Evolutionary conservation across 352 stramenopile genomes (phyloP).

Genomic region (Thalassiosira mediterranea): DNA sequence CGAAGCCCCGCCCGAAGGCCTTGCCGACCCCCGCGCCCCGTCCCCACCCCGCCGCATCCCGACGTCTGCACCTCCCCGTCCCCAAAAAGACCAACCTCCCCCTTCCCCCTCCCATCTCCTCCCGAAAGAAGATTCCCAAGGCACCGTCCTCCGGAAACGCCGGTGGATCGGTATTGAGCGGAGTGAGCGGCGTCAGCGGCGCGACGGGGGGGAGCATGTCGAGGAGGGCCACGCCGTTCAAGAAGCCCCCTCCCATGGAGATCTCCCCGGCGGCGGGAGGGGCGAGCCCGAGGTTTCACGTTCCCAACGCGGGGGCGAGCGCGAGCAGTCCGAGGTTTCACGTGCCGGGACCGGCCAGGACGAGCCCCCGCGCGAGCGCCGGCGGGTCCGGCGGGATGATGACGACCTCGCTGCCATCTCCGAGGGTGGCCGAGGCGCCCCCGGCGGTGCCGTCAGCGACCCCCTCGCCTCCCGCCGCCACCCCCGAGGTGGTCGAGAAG

Average conservation of each 20-base stretch:
- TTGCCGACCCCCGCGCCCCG: neutral
- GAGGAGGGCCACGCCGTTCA: constrained; percentile 8
- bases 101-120: neutral
- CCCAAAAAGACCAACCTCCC: neutral
- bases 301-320: constrained; percentile 5
- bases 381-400: neutral
- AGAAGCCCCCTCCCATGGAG: constrained; percentile 35
- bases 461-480: too few species aligned
- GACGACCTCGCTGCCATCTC: constrained; percentile 1
- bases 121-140: neutral
- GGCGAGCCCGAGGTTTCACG: constrained; percentile 21
- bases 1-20: neutral
- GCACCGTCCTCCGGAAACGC: neutral
- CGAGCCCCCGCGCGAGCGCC: neutral
- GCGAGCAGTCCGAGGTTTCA: neutral
- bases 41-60: neutral
- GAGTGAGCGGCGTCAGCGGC: neutral
- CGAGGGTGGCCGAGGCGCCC: neutral
- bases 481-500: neutral
- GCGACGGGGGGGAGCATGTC: neutral
- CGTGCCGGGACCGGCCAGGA: neutral
- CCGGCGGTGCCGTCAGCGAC: neutral
- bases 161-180: neutral
- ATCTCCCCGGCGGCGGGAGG: neutral
- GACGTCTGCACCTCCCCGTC: neutral